Evolutionary conservation across 225 moss, liverwort and hornwort species (phyloP), one percentile per base, ranked within the genome.

Genomic region (Neckera pumila): DNA sequence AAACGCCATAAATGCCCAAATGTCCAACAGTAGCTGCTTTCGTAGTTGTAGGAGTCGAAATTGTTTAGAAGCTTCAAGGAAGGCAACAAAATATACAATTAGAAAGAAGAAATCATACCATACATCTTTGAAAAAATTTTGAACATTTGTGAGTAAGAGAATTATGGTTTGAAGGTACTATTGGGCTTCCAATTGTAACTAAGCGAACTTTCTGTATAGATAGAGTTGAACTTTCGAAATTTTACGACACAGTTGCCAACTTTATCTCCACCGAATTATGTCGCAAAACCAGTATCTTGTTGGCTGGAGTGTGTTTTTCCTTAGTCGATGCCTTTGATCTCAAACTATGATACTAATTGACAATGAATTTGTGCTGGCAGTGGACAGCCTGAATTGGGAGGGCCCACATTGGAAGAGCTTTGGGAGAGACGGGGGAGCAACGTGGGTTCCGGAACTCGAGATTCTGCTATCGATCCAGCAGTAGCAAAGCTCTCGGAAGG

Each of bases 401-500:
- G 94, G 30, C 86, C 90, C 49, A 90, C 90, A 33, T 86, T 91
- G 78, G 94, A 91, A 47, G 98, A 98, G 74, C 90, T 95, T 60
- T 95, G 94, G 92, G 96, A 97, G 78, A 91, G 92, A 84, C 95
- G 95, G 38, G 90, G 76, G 79, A 93, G 90, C 92, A 95, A 80
- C 81, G 57, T 91, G 82, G 91, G 93, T 19, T 90, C 97, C 33
- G 98, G 95, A 86, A 88, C 92, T 36, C 94, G 90, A 77, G 96
- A 95, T 92, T 90, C 93, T 34, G 93, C 95, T 18, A 92, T 94
- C 36, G 93, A 96, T 73, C 92, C 94, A 26, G 95, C 95, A 64
- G 94, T 96, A 78, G 94, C 94, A 54, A 92, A 92, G 20, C 94
- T 98, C 23, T 96, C 98, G 5, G 94, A 92, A 76, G 95, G 94